Evolutionary conservation across 495 filamentous ascomycete genomes (phyloP).

Genomic region (Penicillium steckii): DNA sequence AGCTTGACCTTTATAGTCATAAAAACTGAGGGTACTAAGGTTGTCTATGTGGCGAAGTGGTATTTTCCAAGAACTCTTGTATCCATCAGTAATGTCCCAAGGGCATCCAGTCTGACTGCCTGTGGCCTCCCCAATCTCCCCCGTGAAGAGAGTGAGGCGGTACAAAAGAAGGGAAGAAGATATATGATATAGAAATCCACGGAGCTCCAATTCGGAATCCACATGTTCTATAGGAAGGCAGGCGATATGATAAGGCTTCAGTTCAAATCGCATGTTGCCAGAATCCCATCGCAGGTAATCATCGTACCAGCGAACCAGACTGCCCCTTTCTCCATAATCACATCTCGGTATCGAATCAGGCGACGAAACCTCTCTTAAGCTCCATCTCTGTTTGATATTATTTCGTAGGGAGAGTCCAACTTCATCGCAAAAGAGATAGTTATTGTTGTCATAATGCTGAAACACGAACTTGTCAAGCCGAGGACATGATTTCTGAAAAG

Average conservation of each 20-base stretch:
- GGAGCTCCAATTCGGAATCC: not conserved
- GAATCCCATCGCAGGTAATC: conserved; percentile 6
- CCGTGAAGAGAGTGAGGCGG: not conserved
- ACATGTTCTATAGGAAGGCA: conserved; percentile 3
- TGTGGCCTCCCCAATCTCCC: not conserved
- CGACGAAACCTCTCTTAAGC: not conserved
- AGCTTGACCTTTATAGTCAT: not conserved
- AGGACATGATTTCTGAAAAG: conserved; percentile 1
- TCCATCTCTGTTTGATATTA: conserved; percentile 1
- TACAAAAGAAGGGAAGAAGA: conserved; percentile 2
- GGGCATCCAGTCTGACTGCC: not conserved
- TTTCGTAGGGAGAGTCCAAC: not conserved
- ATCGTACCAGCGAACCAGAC: conserved; percentile 1
- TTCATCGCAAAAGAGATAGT: not conserved
- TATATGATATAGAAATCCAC: conserved; percentile 6
- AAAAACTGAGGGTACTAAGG: not conserved
- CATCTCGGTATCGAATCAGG: not conserved
- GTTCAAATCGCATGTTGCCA: not conserved
- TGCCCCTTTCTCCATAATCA: not conserved
- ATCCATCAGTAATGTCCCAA: not conserved
- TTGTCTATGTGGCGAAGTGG: not conserved
- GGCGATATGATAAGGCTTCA: not conserved
- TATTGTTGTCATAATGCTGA: conserved; percentile 5
- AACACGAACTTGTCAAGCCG: conserved; percentile 4
- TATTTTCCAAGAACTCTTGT: not conserved